Evolutionary conservation across 2,329 filamentous ascomycete genomes (phyloP).

Genomic region (Didymella sp.): DNA sequence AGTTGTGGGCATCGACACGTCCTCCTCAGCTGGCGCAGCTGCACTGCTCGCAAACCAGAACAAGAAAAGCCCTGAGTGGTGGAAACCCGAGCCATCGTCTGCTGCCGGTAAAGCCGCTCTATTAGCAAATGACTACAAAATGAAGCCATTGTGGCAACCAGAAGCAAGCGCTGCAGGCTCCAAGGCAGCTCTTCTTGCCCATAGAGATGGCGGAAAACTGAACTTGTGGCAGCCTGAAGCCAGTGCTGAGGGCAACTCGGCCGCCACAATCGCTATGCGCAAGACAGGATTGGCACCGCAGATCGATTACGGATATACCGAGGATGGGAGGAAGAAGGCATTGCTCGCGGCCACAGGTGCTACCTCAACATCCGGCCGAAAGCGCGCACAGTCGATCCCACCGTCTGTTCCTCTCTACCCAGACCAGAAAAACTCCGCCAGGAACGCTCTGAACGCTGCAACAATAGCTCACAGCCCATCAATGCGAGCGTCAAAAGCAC

Average conservation of each 20-base stretch:
- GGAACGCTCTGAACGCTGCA: constrained; percentile 76
- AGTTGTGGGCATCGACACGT: constrained; percentile 65
- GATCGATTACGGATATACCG: constrained; percentile 56
- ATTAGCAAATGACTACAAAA: constrained; percentile 66
- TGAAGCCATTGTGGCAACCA: constrained; percentile 68
- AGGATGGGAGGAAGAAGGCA: constrained; percentile 67
- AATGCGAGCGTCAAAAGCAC: constrained; percentile 32
- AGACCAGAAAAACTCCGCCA: constrained; percentile 65
- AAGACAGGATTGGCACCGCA: constrained; percentile 57
- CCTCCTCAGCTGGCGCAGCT: constrained; percentile 73
- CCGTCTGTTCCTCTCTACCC: constrained; percentile 57
- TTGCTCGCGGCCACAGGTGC: constrained; percentile 79
- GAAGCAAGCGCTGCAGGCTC: constrained; percentile 70
- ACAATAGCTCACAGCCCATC: constrained; percentile 66
- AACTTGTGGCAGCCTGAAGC: constrained; percentile 61
- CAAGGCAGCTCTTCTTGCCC: constrained; percentile 75
- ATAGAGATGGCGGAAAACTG: constrained; percentile 60
- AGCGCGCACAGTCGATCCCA: constrained; percentile 68
- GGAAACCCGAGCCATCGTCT: constrained; percentile 67
- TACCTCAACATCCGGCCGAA: constrained; percentile 64
- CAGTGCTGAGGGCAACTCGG: constrained; percentile 66
- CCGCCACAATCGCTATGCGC: constrained; percentile 72
- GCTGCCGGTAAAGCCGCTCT: constrained; percentile 67
- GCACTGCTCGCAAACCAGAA: constrained; percentile 76
- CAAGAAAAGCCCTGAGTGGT: constrained; percentile 68